phyloP scores from a whole-genome alignment of 2,329 filamentous ascomycete genomes.

The Cladosporium austrohemisphaericum region DNA sequence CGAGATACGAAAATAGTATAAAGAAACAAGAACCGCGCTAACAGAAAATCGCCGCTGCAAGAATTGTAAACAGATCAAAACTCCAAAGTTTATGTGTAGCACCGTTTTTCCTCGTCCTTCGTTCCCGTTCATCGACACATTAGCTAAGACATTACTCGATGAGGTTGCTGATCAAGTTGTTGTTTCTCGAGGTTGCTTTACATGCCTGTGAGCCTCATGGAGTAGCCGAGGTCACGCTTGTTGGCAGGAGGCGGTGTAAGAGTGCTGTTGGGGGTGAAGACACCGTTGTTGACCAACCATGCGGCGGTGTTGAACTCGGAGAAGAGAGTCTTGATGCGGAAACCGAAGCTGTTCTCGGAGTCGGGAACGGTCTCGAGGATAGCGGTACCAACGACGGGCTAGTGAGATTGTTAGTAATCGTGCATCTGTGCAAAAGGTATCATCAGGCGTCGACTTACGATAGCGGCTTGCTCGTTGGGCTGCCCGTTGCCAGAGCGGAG shows the following conservation, averaged over 20 bases:
- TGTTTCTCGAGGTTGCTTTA: not conserved
- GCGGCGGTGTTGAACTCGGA: slow-evolving; percentile 32
- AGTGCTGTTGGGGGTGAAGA: slow-evolving; percentile 21
- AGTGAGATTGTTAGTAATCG: not conserved
- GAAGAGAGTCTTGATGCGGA: slow-evolving; percentile 28
- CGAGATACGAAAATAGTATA: too few species aligned
- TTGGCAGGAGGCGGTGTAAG: slow-evolving; percentile 9
- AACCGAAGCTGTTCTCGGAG: slow-evolving; percentile 25
- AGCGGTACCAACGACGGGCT: slow-evolving; percentile 27
- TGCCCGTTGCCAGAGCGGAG: slow-evolving; percentile 25
- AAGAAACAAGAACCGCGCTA: not conserved
- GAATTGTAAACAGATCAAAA: not conserved
- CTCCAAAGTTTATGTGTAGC: slow-evolving; percentile 4
- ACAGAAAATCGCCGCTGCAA: too few species aligned
- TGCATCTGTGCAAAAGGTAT: not conserved
- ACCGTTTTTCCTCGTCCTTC: not conserved
- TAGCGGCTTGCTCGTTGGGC: slow-evolving; percentile 25
- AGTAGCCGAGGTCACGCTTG: slow-evolving; percentile 8
- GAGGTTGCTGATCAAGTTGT: not conserved
- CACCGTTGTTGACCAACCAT: slow-evolving; percentile 27
- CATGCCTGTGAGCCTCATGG: slow-evolving; percentile 9
- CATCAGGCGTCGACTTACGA: slow-evolving; percentile 21
- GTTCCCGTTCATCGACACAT: slow-evolving; percentile 4
- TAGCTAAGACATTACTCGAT: slow-evolving; percentile 4
- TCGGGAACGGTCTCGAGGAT: slow-evolving; percentile 24